Evolutionary conservation across 495 filamentous ascomycete genomes (phyloP).

Genomic region (Trypethelium eluteriae): DNA sequence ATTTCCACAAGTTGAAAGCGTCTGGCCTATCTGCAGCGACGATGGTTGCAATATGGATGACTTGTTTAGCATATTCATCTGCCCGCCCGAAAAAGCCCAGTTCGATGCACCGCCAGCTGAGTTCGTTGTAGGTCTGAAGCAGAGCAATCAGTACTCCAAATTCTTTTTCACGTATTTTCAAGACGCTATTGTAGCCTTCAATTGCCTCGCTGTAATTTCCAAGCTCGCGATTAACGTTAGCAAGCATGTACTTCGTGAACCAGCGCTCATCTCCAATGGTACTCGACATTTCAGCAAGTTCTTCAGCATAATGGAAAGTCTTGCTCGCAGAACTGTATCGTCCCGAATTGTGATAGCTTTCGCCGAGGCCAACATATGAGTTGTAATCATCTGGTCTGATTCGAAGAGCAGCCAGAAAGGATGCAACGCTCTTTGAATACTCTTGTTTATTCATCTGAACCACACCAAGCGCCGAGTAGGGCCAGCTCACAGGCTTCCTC

Average conservation of each 20-base stretch:
- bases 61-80: slow-evolving; percentile 54
- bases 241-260: slow-evolving; percentile 96
- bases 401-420: slow-evolving; percentile 83
- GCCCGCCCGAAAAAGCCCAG: slow-evolving; percentile 78
- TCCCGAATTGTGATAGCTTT: slow-evolving; percentile 91
- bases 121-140: slow-evolving; percentile 78
- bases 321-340: slow-evolving; percentile 87
- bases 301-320: slow-evolving; percentile 74
- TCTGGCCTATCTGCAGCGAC: slow-evolving; percentile 48
- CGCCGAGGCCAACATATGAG: slow-evolving; percentile 90
- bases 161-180: slow-evolving; percentile 58
- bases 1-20: slow-evolving; percentile 94
- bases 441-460: slow-evolving; percentile 94
- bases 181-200: slow-evolving; percentile 61
- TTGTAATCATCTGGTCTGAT: slow-evolving; percentile 80
- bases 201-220: slow-evolving; percentile 82
- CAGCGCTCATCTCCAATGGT: slow-evolving; percentile 54
- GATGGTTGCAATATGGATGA: slow-evolving; percentile 47
- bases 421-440: slow-evolving; percentile 74
- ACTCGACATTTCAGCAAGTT: slow-evolving; percentile 51
- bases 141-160: slow-evolving; percentile 80
- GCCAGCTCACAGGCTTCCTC: slow-evolving; percentile 87
- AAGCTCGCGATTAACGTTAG: slow-evolving; percentile 85
- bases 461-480: slow-evolving; percentile 90
- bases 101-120: slow-evolving; percentile 65